phyloP scores from a whole-genome alignment of 345 rosid species.

The Geranium brycei region DNA sequence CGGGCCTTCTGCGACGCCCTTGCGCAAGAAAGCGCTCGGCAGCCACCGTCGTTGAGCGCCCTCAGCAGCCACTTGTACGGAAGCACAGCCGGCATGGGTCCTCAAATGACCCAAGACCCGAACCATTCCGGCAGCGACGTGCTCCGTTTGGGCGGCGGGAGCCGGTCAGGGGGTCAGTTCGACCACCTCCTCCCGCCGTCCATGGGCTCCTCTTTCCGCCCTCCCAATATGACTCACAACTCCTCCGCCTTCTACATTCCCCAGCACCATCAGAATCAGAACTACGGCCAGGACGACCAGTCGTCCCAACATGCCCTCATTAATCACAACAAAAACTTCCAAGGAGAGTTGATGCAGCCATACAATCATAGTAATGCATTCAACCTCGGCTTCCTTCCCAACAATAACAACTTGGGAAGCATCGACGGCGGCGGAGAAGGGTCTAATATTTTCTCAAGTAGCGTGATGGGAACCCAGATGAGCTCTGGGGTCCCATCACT shows the following conservation, averaged over 20 bases:
- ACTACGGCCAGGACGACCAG: too few relatives aligned
- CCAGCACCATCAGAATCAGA: too few relatives aligned
- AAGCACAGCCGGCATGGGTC: conserved; percentile 16
- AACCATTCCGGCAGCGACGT: not conserved
- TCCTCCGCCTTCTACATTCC: too few relatives aligned
- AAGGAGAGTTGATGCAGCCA: conserved; percentile 39
- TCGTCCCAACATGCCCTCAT: too few relatives aligned
- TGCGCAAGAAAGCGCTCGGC: conserved; percentile 64
- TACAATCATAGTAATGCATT: conserved; percentile 32
- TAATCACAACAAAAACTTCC: conserved; percentile 4
- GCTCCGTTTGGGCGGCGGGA: not conserved
- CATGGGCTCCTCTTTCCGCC: not conserved
- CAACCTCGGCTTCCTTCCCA: conserved; percentile 49
- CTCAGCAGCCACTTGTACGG: conserved; percentile 13
- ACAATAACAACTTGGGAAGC: conserved; percentile 13
- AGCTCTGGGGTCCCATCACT: not conserved
- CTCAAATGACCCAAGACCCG: conserved; percentile 13
- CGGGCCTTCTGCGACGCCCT: conserved; percentile 80
- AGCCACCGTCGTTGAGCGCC: conserved; percentile 23
- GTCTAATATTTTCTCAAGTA: not conserved
- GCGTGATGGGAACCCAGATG: not conserved
- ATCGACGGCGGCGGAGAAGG: conserved; percentile 1
- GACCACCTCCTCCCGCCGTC: not conserved
- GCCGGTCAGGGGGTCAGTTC: not conserved
- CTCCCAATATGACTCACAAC: not conserved